These are phyloP conservation scores for Asterophora parasitica DNA, from an alignment of 768 basidiomycete genomes.

Conservation along the genomic window DNA sequence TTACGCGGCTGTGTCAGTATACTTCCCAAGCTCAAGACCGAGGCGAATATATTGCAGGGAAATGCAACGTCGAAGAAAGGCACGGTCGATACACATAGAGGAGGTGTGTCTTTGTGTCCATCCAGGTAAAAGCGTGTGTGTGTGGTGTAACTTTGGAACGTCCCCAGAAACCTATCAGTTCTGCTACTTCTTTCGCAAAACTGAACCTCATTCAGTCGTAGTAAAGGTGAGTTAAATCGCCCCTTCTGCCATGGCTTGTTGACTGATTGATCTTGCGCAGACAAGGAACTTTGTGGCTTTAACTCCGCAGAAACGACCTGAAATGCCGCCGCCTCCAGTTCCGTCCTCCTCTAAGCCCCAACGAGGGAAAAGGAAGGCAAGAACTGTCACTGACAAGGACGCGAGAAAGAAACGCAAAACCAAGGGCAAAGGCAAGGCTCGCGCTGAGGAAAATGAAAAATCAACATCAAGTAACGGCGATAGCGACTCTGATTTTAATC, in stretches of 20 bases:
- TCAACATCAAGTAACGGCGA: slow-evolving; percentile 16
- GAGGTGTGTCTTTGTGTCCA: slow-evolving; percentile 47
- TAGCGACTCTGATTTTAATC: slow-evolving; percentile 7
- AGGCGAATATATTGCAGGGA: slow-evolving; percentile 43
- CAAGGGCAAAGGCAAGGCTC: slow-evolving; percentile 29
- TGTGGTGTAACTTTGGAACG: slow-evolving; percentile 1
- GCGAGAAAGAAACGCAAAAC: slow-evolving; percentile 33
- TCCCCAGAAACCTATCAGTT: slow-evolving; percentile 79
- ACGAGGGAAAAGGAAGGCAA: slow-evolving; percentile 20
- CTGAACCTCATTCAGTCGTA: slow-evolving; percentile 75
- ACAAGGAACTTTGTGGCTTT: slow-evolving; percentile 35
- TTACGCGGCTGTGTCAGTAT: slow-evolving; percentile 32
- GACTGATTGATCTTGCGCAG: slow-evolving; percentile 18
- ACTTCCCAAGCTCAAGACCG: slow-evolving; percentile 58
- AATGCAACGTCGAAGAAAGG: slow-evolving; percentile 51
- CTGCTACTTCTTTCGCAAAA: slow-evolving; percentile 83
- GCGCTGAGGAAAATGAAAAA: slow-evolving; percentile 20
- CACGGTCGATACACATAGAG: slow-evolving; percentile 78
- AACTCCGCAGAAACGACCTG: slow-evolving; percentile 19
- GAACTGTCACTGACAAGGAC: slow-evolving; percentile 5
- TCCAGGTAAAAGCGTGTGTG: background rate
- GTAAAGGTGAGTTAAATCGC: slow-evolving; percentile 60
- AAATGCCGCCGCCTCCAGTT: slow-evolving; percentile 18
- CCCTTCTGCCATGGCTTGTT: background rate
- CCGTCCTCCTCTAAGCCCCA: slow-evolving; percentile 16